phyloP scores from a whole-genome alignment of 1,139 yeast species.

The Candida mesenterica region DNA sequence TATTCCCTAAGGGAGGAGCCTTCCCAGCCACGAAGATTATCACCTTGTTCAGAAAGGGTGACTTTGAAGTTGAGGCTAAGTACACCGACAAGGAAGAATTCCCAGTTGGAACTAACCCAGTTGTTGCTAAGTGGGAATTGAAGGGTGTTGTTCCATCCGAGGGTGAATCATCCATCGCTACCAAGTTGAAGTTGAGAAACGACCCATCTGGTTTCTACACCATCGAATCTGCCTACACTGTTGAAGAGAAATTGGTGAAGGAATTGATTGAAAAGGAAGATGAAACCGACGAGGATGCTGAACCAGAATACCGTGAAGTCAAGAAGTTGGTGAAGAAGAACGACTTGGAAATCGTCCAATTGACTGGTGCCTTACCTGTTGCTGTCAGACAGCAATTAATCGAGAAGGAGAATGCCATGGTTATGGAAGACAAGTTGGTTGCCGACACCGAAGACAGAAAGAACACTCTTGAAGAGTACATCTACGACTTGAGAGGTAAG shows the following conservation, averaged over 20 bases:
- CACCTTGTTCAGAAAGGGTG: conserved; percentile 88
- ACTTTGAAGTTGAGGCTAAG: conserved; percentile 82
- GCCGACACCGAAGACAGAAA: conserved; percentile 99
- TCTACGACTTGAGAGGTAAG: conserved; percentile 96
- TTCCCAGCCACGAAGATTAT: conserved; percentile 96
- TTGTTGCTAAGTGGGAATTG: conserved; percentile 82
- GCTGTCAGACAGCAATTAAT: conserved; percentile 58
- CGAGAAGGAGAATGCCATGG: conserved; percentile 83
- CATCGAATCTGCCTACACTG: conserved; percentile 91
- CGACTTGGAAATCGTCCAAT: conserved; percentile 58
- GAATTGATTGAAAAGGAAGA: conserved; percentile 75
- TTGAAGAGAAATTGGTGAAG: conserved; percentile 86
- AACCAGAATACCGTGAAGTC: conserved; percentile 86
- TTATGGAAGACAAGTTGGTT: conserved; percentile 89
- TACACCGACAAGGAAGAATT: conserved; percentile 75
- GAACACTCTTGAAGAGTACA: conserved; percentile 97
- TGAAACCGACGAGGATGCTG: conserved; percentile 54
- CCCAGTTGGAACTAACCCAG: conserved; percentile 65
- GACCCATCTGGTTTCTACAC: conserved; percentile 96
- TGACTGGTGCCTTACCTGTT: conserved; percentile 66
- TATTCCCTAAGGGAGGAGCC: conserved; percentile 89
- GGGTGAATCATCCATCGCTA: conserved; percentile 77
- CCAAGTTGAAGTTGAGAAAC: conserved; percentile 92
- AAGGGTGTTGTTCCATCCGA: conserved; percentile 79
- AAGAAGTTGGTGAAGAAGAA: conserved; percentile 93